These are phyloP conservation scores for Lunularia cruciata DNA, from an alignment of 225 moss, liverwort and hornwort genomes.

Conservation along the genomic window DNA sequence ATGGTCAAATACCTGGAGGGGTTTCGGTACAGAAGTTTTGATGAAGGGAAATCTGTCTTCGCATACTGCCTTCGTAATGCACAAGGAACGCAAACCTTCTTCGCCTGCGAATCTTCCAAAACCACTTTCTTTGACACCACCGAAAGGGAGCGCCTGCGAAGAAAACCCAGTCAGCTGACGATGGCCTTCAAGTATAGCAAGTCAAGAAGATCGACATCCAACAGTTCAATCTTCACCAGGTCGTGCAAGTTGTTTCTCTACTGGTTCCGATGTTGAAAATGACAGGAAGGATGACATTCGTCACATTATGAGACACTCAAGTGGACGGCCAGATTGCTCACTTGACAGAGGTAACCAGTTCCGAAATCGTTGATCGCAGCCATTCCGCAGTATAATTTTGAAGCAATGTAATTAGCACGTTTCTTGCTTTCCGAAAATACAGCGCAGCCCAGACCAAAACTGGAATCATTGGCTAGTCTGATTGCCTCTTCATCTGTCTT, in stretches of 20 bases:
- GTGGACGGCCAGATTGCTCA: not conserved
- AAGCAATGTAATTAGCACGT: constrained; percentile 52
- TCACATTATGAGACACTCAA: too few relatives aligned
- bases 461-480: constrained; percentile 48
- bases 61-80: constrained; percentile 47
- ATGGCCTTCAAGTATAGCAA: too few relatives aligned
- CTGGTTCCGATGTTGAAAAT: too few relatives aligned
- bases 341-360: constrained; percentile 54
- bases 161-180: not conserved
- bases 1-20: constrained; percentile 40
- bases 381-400: constrained; percentile 53
- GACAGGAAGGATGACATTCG: too few relatives aligned
- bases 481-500: constrained; percentile 48
- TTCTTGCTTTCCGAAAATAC: constrained; percentile 47
- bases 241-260: too few relatives aligned
- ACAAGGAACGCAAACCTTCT: constrained; percentile 53
- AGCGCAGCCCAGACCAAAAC: constrained; percentile 51
- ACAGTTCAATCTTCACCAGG: not conserved
- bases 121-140: constrained; percentile 56
- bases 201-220: not conserved
- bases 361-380: constrained; percentile 55
- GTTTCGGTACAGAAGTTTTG: constrained; percentile 48
- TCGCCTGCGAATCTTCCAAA: constrained; percentile 55
- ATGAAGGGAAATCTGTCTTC: constrained; percentile 49
- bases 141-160: constrained; percentile 57